Conservation (phyloP, 805 yeast species). For the Brettanomyces nanus region DNA sequence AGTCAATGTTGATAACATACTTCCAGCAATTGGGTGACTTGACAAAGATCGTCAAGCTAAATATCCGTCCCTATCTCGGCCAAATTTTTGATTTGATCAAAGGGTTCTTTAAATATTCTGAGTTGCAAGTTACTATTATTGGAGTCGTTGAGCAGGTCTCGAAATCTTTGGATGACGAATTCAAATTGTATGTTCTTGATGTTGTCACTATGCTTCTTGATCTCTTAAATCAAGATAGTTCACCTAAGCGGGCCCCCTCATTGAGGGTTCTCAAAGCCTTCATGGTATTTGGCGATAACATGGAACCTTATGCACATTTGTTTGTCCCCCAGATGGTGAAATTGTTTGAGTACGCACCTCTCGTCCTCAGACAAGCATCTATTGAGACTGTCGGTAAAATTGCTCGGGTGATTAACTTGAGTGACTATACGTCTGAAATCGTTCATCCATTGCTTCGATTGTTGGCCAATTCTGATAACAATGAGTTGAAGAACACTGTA, state of each 20-base stretch:
- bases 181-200: constrained; percentile 73
- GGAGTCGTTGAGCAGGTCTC: constrained; percentile 78
- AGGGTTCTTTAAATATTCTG: constrained; percentile 57
- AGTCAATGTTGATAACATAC: constrained; percentile 73
- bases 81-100: constrained; percentile 68
- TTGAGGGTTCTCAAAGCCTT: constrained; percentile 72
- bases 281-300: constrained; percentile 77
- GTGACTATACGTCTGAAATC: constrained; percentile 85
- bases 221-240: constrained; percentile 65
- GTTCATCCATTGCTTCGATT: constrained; percentile 80
- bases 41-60: constrained; percentile 78
- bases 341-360: constrained; percentile 65
- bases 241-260: constrained; percentile 52
- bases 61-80: constrained; percentile 73
- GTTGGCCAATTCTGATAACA: constrained; percentile 30
- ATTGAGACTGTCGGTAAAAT: constrained; percentile 78
- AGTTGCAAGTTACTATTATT: constrained; percentile 71
- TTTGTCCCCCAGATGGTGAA: constrained; percentile 80
- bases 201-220: constrained; percentile 69
- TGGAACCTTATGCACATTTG: constrained; percentile 83
- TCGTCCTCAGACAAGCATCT: constrained; percentile 59
- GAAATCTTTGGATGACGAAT: constrained; percentile 83
- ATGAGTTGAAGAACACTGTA: constrained; percentile 55
- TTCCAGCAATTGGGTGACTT: constrained; percentile 82
- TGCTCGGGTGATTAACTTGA: constrained; percentile 61